Conservation (phyloP, 768 basidiomycete species). For the Amanita polypyramis region DNA sequence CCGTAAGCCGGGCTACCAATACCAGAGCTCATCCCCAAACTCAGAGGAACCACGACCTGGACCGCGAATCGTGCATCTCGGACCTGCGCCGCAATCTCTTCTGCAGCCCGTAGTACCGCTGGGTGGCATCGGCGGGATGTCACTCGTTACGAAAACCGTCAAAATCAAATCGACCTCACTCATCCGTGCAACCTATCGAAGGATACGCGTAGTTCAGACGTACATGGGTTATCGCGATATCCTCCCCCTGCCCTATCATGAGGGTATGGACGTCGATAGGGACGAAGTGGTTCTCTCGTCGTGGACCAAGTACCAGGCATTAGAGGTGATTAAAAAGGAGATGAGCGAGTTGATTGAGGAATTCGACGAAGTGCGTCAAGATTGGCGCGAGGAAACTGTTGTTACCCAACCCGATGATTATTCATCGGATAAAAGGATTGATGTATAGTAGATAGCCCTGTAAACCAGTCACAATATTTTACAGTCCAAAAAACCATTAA, state of each 20-base stretch:
- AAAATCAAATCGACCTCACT: slow-evolving; percentile 42
- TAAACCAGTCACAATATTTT: not conserved
- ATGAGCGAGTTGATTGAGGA: slow-evolving; percentile 49
- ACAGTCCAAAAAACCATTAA: not conserved
- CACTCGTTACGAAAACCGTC: slow-evolving; percentile 24
- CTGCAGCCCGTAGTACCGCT: slow-evolving; percentile 23
- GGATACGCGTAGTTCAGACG: slow-evolving; percentile 52
- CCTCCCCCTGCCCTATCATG: slow-evolving; percentile 33
- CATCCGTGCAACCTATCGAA: slow-evolving; percentile 44
- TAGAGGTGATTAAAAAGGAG: slow-evolving; percentile 43
- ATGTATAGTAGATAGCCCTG: not conserved
- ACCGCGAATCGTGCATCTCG: slow-evolving; percentile 51
- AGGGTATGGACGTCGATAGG: slow-evolving; percentile 20
- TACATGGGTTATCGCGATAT: slow-evolving; percentile 53
- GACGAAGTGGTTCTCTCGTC: slow-evolving; percentile 27
- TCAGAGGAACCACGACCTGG: slow-evolving; percentile 19
- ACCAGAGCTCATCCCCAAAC: slow-evolving; percentile 19
- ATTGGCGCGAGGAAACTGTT: slow-evolving; percentile 13
- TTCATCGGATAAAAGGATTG: not conserved
- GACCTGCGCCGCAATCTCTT: slow-evolving; percentile 33
- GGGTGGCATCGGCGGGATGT: slow-evolving; percentile 9
- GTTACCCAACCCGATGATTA: not conserved
- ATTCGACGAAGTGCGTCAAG: slow-evolving; percentile 30
- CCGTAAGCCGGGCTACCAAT: slow-evolving; percentile 18
- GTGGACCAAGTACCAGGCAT: slow-evolving; percentile 46